These are phyloP conservation scores for Teunomyces panamensis DNA, from an alignment of 805 yeast species.

Conservation along the genomic window DNA sequence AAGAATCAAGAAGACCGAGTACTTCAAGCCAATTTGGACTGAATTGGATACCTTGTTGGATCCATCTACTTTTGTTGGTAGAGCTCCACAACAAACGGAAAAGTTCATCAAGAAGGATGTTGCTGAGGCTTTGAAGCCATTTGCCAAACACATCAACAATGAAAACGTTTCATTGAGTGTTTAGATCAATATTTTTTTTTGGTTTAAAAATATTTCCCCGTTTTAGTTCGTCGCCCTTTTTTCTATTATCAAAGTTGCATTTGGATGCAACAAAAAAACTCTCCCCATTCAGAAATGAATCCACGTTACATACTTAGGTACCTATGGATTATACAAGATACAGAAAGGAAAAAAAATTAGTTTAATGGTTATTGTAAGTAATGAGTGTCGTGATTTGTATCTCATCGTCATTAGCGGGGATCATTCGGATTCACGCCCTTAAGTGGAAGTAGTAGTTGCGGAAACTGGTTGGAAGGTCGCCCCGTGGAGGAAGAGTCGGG, in stretches of 20 bases:
- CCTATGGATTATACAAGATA: background rate
- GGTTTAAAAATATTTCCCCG: too few relatives aligned
- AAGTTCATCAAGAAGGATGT: conserved; percentile 87
- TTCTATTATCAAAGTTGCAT: background rate
- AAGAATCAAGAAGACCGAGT: conserved; percentile 70
- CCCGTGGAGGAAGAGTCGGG: background rate
- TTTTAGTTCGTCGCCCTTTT: background rate
- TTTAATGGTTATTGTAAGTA: too few relatives aligned
- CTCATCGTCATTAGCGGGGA: background rate
- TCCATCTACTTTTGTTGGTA: conserved; percentile 93
- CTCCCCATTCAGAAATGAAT: background rate
- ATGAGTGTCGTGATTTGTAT: too few relatives aligned
- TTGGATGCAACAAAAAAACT: background rate
- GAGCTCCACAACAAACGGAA: conserved; percentile 97
- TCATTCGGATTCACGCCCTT: background rate
- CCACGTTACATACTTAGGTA: background rate
- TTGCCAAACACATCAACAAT: conserved; percentile 52
- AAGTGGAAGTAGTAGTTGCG: background rate
- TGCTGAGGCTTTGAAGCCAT: conserved; percentile 73
- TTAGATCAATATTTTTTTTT: conserved; percentile 28
- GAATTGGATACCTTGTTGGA: conserved; percentile 80
- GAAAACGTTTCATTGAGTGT: conserved; percentile 80
- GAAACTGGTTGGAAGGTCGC: background rate
- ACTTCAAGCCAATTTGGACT: conserved; percentile 85
- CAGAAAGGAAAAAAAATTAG: background rate